phyloP scores from a whole-genome alignment of 2,329 filamentous ascomycete genomes.

The Sclerotinia borealis region DNA sequence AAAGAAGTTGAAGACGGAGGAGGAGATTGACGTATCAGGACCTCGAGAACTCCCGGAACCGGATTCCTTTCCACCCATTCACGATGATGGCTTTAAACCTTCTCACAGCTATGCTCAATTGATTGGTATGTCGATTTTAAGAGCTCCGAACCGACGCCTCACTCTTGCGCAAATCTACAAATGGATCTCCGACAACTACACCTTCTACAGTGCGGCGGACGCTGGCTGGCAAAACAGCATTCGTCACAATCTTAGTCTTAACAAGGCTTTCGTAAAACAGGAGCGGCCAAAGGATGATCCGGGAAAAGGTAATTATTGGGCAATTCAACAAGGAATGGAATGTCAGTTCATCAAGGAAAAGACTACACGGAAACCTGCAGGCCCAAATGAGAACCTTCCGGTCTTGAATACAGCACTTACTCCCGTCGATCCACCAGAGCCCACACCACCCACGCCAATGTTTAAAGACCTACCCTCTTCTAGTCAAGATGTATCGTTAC shows the following conservation, averaged over 20 bases:
- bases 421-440: constrained; percentile 22
- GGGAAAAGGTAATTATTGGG: constrained; percentile 97
- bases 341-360: constrained; percentile 86
- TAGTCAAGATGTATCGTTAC: constrained; percentile 22
- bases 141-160: constrained; percentile 73
- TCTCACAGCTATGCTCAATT: constrained; percentile 89
- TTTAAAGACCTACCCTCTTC: constrained; percentile 27
- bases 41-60: constrained; percentile 33
- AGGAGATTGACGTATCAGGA: constrained; percentile 45
- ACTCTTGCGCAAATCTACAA: constrained; percentile 97
- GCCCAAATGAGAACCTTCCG: constrained; percentile 47
- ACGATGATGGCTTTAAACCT: constrained; percentile 85
- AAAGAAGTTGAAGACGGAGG: constrained; percentile 49
- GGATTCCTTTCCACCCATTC: constrained; percentile 67
- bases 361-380: constrained; percentile 53
- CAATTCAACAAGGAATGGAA: constrained; percentile 85
- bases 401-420: constrained; percentile 23
- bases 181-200: constrained; percentile 95
- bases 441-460: constrained; percentile 16
- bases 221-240: constrained; percentile 99
- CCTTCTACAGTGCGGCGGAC: constrained; percentile 78
- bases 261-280: constrained; percentile 94
- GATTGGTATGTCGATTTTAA: constrained; percentile 94
- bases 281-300: constrained; percentile 95
- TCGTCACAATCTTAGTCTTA: constrained; percentile 91